Base-by-base conservation (phyloP, 2,329 filamentous ascomycete genomes). In the Pestalotiopsis sp. region DNA sequence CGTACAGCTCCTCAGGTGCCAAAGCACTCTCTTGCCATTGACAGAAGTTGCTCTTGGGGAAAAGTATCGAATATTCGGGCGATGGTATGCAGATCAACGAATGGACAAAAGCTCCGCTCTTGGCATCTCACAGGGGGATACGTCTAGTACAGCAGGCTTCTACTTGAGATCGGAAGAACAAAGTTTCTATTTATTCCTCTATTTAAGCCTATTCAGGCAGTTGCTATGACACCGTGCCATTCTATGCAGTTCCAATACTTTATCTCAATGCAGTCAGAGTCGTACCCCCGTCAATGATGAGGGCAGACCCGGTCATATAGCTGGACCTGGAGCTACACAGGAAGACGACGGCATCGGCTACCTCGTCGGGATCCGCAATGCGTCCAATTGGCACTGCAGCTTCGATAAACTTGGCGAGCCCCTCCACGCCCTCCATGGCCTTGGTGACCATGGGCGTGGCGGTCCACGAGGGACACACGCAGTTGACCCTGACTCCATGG, bases 401-500 rank as follows among this genome's bases (percentile, higher is more conserved):
- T 12, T 61, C 13, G 20, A 67, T 60, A n/a, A 52, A 25, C n/a
- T 67, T 2, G 3, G 17, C 55, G 2, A 67, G 23, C n/a, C 58
- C 66, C 0, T 70, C 69, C 36, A 69, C 61, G 3, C 67, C 49
- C 12, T 74, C 58, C 17, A 72, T 17, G 3, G 67, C 70, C 25
- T 58, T 60, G n/a, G 69, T 67, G n/a, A 76, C 69, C 72, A 74
- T 76, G 13, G 72, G 72, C 0, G 76, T 76, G 14, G 74, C 70
- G 9, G 73, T 71, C 70, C 73, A 77, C 3, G 71, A 69, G 3
- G 76, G 76, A 57, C 74, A 76, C 11, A 78, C 68, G 9, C 71
- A 68, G 65, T 78, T 78, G 52, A 77, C 72, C 11, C 75, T 72
- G 60, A 77, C 74, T 2, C 61, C 67, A 27, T 76, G 31, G 7